Evolutionary conservation across 192 early-diverging fungal genomes (phyloP).

Genomic region (Jimgerdemannia lactiflua): DNA sequence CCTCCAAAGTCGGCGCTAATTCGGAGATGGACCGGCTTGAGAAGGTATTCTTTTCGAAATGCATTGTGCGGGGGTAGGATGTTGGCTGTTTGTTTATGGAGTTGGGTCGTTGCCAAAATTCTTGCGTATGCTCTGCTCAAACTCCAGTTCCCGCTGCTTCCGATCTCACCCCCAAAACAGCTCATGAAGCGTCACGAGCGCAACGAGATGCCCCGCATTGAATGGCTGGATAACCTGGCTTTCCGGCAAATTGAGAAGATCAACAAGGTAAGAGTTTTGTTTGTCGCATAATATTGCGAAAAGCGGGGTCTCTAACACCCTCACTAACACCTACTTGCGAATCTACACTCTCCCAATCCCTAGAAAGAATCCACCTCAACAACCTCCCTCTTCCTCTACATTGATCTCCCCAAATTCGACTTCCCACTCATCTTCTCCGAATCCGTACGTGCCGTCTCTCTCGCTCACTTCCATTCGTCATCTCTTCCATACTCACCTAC

Average conservation of each 20-base stretch:
- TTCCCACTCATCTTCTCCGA: conserved; percentile 96
- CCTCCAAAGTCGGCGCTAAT: conserved; percentile 45
- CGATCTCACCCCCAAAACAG: conserved; percentile 12
- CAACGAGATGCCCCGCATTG: conserved; percentile 80
- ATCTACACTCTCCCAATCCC: background rate
- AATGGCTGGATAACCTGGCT: conserved; percentile 92
- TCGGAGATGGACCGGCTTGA: conserved; percentile 86
- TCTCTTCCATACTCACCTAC: background rate
- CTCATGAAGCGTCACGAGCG: conserved; percentile 81
- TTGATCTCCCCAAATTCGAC: conserved; percentile 94
- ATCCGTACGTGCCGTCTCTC: conserved; percentile 43
- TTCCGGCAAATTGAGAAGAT: conserved; percentile 89
- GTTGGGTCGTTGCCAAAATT: background rate
- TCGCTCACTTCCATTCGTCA: background rate
- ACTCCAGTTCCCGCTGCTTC: no score
- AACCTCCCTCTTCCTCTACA: conserved; percentile 67
- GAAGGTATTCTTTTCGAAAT: conserved; percentile 43
- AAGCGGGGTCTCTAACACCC: no score
- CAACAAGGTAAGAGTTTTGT: conserved; percentile 50
- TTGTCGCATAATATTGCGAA: background rate
- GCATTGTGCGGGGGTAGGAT: background rate
- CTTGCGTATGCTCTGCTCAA: no score
- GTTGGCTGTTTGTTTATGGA: background rate
- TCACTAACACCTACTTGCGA: no score
- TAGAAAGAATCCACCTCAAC: conserved; percentile 52